Conservation (phyloP, 805 yeast species). For the Candida nemodendra region DNA sequence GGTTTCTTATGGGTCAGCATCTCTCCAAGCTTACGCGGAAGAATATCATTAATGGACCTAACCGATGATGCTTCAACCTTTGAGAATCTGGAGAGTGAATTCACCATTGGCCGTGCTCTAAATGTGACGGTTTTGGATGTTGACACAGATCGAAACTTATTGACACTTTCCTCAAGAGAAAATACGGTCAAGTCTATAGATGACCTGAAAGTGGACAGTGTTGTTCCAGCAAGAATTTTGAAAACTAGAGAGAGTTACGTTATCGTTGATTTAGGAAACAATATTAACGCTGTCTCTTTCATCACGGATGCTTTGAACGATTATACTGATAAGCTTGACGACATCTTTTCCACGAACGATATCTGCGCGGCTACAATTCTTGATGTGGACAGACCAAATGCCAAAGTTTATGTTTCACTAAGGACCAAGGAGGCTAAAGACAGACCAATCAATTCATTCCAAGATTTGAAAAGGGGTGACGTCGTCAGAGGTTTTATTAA, state of each 20-base stretch:
- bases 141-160: conserved; percentile 52
- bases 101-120: conserved; percentile 73
- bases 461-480: conserved; percentile 65
- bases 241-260: conserved; percentile 59
- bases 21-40: conserved; percentile 67
- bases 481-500: conserved; percentile 81
- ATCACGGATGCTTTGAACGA: conserved; percentile 78
- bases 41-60: conserved; percentile 62
- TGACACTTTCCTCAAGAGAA: conserved; percentile 49
- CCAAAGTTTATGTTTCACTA: conserved; percentile 62
- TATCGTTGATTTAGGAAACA: conserved; percentile 66
- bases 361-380: conserved; percentile 57
- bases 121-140: conserved; percentile 52
- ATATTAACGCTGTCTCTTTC: conserved; percentile 60
- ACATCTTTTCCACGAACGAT: conserved; percentile 49
- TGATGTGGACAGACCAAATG: conserved; percentile 44
- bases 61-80: conserved; percentile 50
- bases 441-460: conserved; percentile 43
- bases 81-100: conserved; percentile 50
- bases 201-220: conserved; percentile 54
- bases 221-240: conserved; percentile 60
- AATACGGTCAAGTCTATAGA: conserved; percentile 39
- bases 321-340: conserved; percentile 52
- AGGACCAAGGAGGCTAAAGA: conserved; percentile 54
- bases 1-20: conserved; percentile 68